phyloP scores from a whole-genome alignment of 805 yeast species.

The Candida awuae region DNA sequence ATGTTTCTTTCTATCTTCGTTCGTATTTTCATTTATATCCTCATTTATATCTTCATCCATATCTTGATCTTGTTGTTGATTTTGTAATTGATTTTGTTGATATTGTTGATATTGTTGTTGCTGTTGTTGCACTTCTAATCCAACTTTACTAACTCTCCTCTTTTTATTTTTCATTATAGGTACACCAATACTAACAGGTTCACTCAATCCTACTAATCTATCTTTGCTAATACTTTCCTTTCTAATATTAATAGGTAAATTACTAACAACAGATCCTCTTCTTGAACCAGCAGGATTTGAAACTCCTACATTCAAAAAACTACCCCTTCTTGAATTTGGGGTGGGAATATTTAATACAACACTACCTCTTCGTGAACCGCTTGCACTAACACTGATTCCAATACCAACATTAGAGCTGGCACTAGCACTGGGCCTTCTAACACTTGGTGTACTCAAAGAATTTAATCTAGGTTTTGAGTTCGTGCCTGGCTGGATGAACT shows the following conservation, averaged over 20 bases:
- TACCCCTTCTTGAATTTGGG: too few species aligned
- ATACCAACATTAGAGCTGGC: too few species aligned
- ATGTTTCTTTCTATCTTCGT: not conserved
- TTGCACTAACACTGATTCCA: too few species aligned
- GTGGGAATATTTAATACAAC: too few species aligned
- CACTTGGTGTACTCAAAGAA: not conserved
- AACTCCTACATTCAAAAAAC: too few species aligned
- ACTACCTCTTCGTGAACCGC: too few species aligned
- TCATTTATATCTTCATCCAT: not conserved
- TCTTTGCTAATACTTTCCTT: not conserved
- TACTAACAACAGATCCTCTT: not conserved
- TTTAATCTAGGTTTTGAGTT: not conserved
- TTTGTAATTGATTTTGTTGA: too few species aligned
- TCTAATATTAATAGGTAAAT: not conserved
- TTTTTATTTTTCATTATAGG: conserved; percentile 10
- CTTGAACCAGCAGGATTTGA: not conserved
- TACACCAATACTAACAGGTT: conserved; percentile 3
- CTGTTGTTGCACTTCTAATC: too few species aligned
- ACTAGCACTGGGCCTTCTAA: not conserved
- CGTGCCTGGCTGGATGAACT: not conserved
- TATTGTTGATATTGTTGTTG: too few species aligned
- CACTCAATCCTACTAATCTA: not conserved
- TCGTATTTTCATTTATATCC: not conserved
- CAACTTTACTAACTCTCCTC: conserved; percentile 31
- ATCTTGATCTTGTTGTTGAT: too few species aligned